These are phyloP conservation scores for Colletotrichum gigasporum DNA, from an alignment of 2,329 filamentous ascomycete species.

Conservation along the genomic window DNA sequence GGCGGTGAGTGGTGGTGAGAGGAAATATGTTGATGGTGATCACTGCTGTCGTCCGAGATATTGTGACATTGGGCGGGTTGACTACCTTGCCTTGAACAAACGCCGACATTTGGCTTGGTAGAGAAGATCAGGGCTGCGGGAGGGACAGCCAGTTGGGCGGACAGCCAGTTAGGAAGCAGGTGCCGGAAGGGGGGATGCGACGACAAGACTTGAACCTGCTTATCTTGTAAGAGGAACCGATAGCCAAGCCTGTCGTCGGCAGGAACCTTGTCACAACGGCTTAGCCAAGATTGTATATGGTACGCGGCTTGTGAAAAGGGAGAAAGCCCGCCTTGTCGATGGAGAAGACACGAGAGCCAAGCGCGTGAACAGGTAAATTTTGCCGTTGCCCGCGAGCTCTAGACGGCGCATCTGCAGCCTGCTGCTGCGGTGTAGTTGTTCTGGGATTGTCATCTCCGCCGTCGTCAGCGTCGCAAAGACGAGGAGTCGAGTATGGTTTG, in stretches of 20 bases:
- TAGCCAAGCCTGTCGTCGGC: conserved; percentile 2
- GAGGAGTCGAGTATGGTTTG: conserved; percentile 9
- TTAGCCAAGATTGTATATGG: conserved; percentile 9
- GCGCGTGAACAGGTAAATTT: background rate
- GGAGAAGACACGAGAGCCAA: background rate
- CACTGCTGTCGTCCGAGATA: conserved; percentile 10
- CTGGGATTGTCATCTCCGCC: background rate
- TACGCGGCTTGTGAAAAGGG: background rate
- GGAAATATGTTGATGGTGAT: background rate
- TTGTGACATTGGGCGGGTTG: background rate
- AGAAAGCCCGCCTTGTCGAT: background rate
- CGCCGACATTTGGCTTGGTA: background rate
- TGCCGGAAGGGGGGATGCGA: background rate
- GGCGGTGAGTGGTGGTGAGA: background rate
- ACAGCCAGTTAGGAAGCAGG: background rate
- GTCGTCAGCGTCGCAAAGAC: conserved; percentile 12
- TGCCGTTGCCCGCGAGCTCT: too few relatives aligned
- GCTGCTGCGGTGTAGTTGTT: too few relatives aligned
- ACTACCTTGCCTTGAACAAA: background rate
- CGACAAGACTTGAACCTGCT: background rate
- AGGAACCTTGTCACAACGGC: background rate
- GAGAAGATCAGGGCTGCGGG: background rate
- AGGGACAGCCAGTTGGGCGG: background rate
- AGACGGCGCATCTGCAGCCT: too few relatives aligned
- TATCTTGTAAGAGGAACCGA: background rate